Evolutionary conservation across 192 early-diverging fungal species (phyloP), one percentile per base, ranked within the genome.

Genomic region (Backusella circina): DNA sequence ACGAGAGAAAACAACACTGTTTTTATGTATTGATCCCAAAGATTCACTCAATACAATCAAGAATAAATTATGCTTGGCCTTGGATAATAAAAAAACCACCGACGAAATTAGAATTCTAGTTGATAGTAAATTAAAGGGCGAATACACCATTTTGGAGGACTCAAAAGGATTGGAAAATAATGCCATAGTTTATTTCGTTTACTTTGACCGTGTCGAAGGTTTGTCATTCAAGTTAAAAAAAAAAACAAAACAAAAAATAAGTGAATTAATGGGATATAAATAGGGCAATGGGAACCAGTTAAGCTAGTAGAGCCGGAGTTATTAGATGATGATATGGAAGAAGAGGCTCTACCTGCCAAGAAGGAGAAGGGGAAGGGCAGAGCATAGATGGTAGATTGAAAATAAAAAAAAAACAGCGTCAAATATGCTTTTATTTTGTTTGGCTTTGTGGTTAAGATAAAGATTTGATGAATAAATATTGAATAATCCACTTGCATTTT

Each of bases 221-320:
- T 66, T n/a, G 10, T 39, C 41, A 26, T 6, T 37, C 16, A 15
- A 16, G 39, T 10, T 12, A 16, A 16, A 15, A 41, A 41, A 5
- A 12, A 12, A 41, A 41, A 41, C 15, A 41, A 6, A 41, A 0
- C 15, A 4, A 15, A 0, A 41, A 41, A 41, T 41, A 16, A 41
- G 16, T 15, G 8, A 38, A 15, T 4, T 41, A 15, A 41, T 41
- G 13, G n/a, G n/a, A n/a, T n/a, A n/a, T n/a, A n/a, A n/a, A 41
- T 74, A 74, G 73, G 73, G 18, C 57, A 74, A 65, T 74, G 73
- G 73, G 73, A 74, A 12, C 21, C 54, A 31, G 61, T 65, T 18
- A 28, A 44, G 10, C 3, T 74, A n/a, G n/a, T 66, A 16, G 64
- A 74, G 8, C 73, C 73, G 47, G 73, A 74, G 30, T 64, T 39